Base-by-base conservation (phyloP, 177 flowering plant genomes). In the Vitis hybrid region DNA sequence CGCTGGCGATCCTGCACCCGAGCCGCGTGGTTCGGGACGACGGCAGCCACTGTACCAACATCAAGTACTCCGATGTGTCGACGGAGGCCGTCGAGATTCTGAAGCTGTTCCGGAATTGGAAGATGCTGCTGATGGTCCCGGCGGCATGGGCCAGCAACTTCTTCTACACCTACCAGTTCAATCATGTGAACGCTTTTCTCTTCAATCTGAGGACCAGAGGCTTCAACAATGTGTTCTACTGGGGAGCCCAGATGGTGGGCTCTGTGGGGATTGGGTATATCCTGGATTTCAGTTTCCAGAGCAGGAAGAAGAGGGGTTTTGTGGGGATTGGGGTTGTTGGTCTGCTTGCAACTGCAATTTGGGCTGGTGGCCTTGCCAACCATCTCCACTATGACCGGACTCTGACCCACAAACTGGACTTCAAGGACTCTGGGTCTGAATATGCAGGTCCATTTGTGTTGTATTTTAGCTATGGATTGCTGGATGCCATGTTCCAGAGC, bases 161-260 rank as follows among this genome's bases (percentile, higher is more conserved):
- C 76, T 93, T 96, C 73, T 92, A 96, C 72, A 90, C 72, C 49
- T 93, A 96, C 77, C 99, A 96, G 74, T 93, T 96, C 70, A 96
- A 89, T 68, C 86, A 88, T 62, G 99, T 96, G 1, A 96, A 93
- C 54, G 89, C 85, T 14, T 70, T 40, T 10, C 52, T 89, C 76
- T 95, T 95, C 64, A 93, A 81, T 78, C 72, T 95, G 74, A 82
- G 99, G 73, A 93, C 98, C 0, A 83, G 95, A 59, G 99, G 98
- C 1, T 79, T 96, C 73, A 93, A 92, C 82, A 96, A 92, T 62
- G 90, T 93, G 14, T 93, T 93, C 71, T 93, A 93, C 30, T 96
- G 98, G 99, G 98, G 92, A 1, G 98, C 99, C 1, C 98, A 96
- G 82, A 96, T 96, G 97, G 2, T 91, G 71, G 99, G 93, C 40